Conservation (phyloP, 371 early-diverging fungal species). For the Rhizopus stolonifer region DNA sequence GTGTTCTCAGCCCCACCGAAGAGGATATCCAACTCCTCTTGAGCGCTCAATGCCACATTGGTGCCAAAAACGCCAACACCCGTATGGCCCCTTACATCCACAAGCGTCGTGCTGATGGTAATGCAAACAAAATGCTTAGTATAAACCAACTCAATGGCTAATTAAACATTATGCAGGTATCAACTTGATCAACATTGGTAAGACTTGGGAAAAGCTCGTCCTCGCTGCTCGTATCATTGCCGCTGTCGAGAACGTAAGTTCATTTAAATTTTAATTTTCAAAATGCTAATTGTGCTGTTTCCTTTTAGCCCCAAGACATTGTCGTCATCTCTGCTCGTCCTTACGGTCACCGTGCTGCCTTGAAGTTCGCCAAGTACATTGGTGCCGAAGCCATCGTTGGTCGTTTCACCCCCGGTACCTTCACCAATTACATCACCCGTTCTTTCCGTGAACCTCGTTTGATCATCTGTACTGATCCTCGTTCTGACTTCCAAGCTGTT, state of each 20-base stretch:
- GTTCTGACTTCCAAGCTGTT: slow-evolving; percentile 98
- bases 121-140: background rate
- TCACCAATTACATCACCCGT: slow-evolving; percentile 99
- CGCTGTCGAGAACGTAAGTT: slow-evolving; percentile 95
- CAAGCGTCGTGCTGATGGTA: slow-evolving; percentile 92
- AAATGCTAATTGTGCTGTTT: too few relatives aligned
- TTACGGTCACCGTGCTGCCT: slow-evolving; percentile 98
- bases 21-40: slow-evolving; percentile 91
- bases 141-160: too few relatives aligned
- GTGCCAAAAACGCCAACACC: slow-evolving; percentile 87
- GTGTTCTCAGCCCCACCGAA: slow-evolving; percentile 70
- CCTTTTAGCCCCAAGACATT: slow-evolving; percentile 94
- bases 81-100: slow-evolving; percentile 90
- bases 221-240: slow-evolving; percentile 98
- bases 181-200: slow-evolving; percentile 93
- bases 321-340: slow-evolving; percentile 95
- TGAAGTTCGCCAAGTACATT: slow-evolving; percentile 96
- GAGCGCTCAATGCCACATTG: slow-evolving; percentile 88
- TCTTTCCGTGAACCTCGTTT: slow-evolving; percentile 98
- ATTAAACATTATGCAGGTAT: background rate
- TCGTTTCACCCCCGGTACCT: slow-evolving; percentile 99
- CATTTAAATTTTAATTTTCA: too few relatives aligned
- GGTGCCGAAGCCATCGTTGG: slow-evolving; percentile 98
- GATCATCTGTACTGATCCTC: slow-evolving; percentile 97
- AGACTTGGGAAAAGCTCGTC: slow-evolving; percentile 99